Conservation (phyloP, 257 asterid genomes). For the Paraleonurus japonicus region DNA sequence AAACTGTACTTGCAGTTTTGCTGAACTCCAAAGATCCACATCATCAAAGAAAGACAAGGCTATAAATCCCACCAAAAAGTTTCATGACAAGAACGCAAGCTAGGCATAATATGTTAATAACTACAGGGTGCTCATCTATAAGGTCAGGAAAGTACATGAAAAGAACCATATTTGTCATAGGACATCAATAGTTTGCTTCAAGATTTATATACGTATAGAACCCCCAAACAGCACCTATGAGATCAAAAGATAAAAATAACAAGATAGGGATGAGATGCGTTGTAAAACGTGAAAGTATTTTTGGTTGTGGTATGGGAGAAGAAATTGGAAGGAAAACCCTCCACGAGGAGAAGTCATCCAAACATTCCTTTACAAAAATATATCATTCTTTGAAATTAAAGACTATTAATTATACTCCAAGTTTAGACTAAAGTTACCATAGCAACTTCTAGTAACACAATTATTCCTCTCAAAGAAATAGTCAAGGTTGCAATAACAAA, state of each 20-base stretch:
- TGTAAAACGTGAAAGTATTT: not conserved
- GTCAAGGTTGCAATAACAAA: not conserved
- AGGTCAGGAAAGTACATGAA: conserved; percentile 10
- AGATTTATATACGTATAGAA: not conserved
- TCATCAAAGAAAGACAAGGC: conserved; percentile 20
- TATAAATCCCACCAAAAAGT: conserved; percentile 17
- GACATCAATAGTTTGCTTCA: conserved; percentile 13
- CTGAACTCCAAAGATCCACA: conserved; percentile 21
- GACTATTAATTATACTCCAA: not conserved
- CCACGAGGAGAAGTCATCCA: not conserved
- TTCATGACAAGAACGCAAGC: conserved; percentile 15
- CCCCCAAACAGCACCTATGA: not conserved
- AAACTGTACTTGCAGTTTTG: not conserved
- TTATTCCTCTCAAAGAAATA: not conserved
- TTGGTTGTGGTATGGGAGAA: not conserved
- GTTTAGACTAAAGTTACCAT: not conserved
- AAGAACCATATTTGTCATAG: not conserved
- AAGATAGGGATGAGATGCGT: not conserved
- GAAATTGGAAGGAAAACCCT: not conserved
- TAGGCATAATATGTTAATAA: not conserved
- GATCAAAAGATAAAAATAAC: no score
- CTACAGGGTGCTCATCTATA: not conserved
- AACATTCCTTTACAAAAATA: no score
- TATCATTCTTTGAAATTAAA: no score
- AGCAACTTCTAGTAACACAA: not conserved